Conservation (phyloP, 345 rosid genomes). For the Lumnitzera littorea region DNA sequence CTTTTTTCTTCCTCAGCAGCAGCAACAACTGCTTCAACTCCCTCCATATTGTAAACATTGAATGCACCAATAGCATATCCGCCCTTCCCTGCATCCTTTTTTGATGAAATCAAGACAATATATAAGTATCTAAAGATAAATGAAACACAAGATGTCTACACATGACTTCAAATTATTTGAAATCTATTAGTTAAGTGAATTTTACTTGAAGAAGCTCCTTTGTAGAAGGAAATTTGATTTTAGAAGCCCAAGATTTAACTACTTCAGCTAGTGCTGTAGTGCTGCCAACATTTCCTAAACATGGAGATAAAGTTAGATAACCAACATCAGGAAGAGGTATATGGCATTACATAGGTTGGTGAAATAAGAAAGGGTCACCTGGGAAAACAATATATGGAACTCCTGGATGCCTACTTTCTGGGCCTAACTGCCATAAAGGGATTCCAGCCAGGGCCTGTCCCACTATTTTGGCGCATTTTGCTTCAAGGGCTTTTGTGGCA, state of each 20-base stretch:
- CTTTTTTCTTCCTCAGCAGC: constrained; percentile 94
- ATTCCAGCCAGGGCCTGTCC: constrained; percentile 98
- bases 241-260: constrained; percentile 83
- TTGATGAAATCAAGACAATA: neutral
- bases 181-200: neutral
- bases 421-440: constrained; percentile 94
- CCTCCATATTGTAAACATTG: constrained; percentile 93
- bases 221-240: constrained; percentile 51
- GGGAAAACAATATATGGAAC: constrained; percentile 97
- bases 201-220: constrained; percentile 72
- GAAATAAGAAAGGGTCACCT: constrained; percentile 34
- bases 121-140: neutral
- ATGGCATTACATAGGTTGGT: neutral
- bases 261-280: constrained; percentile 71
- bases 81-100: constrained; percentile 78
- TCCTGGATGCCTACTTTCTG: constrained; percentile 96
- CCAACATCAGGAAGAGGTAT: neutral
- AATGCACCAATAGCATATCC: constrained; percentile 96
- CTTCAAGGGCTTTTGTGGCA: constrained; percentile 94
- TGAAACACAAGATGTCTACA: too few species aligned
- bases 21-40: constrained; percentile 87
- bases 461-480: constrained; percentile 73
- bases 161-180: neutral
- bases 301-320: neutral
- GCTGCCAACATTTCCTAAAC: constrained; percentile 84